Base-by-base conservation (phyloP, 371 early-diverging fungal genomes). In the Dichotomocladium elegans region DNA sequence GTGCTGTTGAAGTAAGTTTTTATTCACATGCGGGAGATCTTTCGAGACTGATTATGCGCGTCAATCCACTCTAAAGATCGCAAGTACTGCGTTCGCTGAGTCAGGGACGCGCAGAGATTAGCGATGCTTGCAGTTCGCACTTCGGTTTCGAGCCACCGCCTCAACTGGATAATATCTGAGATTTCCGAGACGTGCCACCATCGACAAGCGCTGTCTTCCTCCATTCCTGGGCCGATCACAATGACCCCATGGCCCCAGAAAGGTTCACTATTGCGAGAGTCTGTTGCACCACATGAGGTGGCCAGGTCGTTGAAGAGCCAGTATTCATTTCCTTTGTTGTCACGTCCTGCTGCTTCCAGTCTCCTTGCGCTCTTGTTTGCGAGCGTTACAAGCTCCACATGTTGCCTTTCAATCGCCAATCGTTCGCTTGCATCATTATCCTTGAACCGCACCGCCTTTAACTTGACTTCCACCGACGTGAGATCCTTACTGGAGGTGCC, bases 291-390 rank as follows among this genome's bases (percentile, higher is more conserved):
- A 24, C 35, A 41, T 15, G 50, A 15, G 25, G 51, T 47, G n/a
- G 63, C 19, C 17, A 71, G 40, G 47, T 75, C 72, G 41, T 51
- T 64, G 34, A 75, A 70, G 3, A 70, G 28, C 72, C 72, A 75
- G 50, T 75, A 75, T 24, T 61, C 55, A 47, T 75, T 75, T 9
- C 68, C 68, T 22, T 60, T 35, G 11, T 40, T 43, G 35, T 69
- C 70, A 8, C 8, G 35, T 1, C 68, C 65, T 15, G 54, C 51
- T 12, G 47, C 40, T 19, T 49, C 47, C 24, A 62, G 35, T 40
- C 76, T 57, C 40, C 57, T 58, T 6, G 56, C 58, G 5, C 52
- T 12, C 21, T 52, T 59, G 3, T 45, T 42, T 3, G 33, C 40
- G 2, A 51, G 47, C n/a, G 43, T 42, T n/a, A 51, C 30, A 26